Conservation (phyloP, 2,329 filamentous ascomycete species). For the Aspergillus nomiae region DNA sequence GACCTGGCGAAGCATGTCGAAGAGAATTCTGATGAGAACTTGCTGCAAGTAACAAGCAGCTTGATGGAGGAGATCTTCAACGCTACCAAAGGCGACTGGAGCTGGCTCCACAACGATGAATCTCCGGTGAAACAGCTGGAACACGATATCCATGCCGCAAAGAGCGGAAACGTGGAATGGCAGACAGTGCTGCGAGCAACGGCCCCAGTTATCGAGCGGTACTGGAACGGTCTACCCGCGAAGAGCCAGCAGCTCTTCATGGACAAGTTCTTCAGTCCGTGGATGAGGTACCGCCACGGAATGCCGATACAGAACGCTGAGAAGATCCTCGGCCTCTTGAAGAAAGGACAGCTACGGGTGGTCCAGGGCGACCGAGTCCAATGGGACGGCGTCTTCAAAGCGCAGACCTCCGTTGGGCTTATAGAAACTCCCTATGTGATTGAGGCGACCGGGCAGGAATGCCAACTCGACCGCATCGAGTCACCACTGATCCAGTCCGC, state of each 20-base stretch:
- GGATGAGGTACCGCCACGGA: conserved; percentile 16
- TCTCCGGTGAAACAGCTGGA: conserved; percentile 6
- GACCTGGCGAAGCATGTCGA: conserved; percentile 7
- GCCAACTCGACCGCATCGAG: conserved; percentile 6
- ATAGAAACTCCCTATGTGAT: conserved; percentile 13
- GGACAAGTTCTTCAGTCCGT: conserved; percentile 13
- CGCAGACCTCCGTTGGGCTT: conserved; percentile 3
- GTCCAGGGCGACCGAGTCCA: conserved; percentile 7
- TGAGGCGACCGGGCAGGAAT: conserved; percentile 14
- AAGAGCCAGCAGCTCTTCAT: conserved; percentile 11
- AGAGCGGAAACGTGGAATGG: conserved; percentile 2
- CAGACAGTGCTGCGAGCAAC: conserved; percentile 10
- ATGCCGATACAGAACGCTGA: conserved; percentile 12
- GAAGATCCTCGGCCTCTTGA: conserved; percentile 8
- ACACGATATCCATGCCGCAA: conserved; percentile 3
- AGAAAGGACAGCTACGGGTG: conserved; percentile 9
- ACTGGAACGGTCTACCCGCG: conserved; percentile 8
- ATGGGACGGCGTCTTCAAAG: conserved; percentile 7
- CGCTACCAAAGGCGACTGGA: conserved; percentile 10
- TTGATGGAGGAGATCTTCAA: conserved; percentile 13
- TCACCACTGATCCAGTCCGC: conserved; percentile 13
- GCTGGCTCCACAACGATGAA: conserved; percentile 12
- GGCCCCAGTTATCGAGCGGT: conserved; percentile 11
- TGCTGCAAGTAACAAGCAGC: conserved; percentile 9
- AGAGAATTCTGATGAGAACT: background rate